These are phyloP conservation scores for Trapa bicornis DNA, from an alignment of 345 rosid genomes.

Conservation along the genomic window DNA sequence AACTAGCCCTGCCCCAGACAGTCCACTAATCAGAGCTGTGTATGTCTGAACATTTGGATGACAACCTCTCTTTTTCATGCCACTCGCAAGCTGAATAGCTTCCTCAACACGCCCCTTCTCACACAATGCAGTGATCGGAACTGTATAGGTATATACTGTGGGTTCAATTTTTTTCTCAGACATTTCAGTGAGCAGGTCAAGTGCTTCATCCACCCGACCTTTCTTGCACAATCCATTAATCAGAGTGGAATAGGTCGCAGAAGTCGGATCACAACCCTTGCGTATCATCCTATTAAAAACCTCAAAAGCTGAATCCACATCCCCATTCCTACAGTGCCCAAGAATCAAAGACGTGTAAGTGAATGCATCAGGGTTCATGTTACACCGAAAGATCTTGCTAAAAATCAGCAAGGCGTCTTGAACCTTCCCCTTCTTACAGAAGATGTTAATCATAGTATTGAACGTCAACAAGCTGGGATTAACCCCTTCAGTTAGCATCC, in stretches of 20 bases:
- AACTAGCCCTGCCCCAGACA: conserved; percentile 26
- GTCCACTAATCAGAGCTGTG: conserved; percentile 44
- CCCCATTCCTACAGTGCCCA: conserved; percentile 43
- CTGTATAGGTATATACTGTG: conserved; percentile 40
- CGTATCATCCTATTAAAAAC: conserved; percentile 40
- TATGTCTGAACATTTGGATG: conserved; percentile 43
- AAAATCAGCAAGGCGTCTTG: conserved; percentile 37
- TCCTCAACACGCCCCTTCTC: conserved; percentile 39
- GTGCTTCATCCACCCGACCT: conserved; percentile 44
- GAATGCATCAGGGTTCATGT: conserved; percentile 37
- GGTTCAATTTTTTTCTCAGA: conserved; percentile 34
- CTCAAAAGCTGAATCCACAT: conserved; percentile 38
- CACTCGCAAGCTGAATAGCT: conserved; percentile 27
- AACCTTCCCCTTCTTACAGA: conserved; percentile 41
- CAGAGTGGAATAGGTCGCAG: conserved; percentile 41
- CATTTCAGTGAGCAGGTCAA: conserved; percentile 44
- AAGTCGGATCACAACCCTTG: conserved; percentile 49
- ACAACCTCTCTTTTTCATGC: conserved; percentile 37
- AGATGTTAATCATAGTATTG: conserved; percentile 47
- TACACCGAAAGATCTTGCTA: conserved; percentile 30
- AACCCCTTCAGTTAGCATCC: conserved; percentile 32
- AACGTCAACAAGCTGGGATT: conserved; percentile 43
- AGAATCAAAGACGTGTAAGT: conserved; percentile 54
- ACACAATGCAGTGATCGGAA: conserved; percentile 38
- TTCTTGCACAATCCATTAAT: conserved; percentile 45